Evolutionary conservation across 495 filamentous ascomycete genomes (phyloP), one percentile per base, ranked within the genome.

Genomic region (Penicillium ucsense): DNA sequence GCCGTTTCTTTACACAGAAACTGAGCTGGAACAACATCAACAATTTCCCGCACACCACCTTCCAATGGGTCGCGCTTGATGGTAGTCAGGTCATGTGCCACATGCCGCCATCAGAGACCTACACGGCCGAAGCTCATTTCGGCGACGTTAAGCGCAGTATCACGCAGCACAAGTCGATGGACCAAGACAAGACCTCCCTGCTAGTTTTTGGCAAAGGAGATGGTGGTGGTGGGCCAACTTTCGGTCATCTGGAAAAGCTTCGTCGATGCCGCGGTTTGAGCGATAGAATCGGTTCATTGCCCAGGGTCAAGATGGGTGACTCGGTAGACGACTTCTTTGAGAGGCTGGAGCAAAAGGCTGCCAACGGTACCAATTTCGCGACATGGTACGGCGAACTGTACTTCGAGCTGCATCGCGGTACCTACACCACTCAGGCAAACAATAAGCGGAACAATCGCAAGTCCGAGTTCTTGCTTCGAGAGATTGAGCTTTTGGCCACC

Each of bases 321-420:
- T 89, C 87, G 2, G 92, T 96, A n/a, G 92, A 98, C 50, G 88
- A 95, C 54, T 98, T 96, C 72, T 98, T 95, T 56, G 85, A 82
- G 47, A 75, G 72, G 40, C 72, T 98, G 5, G 87, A 95, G 67
- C 76, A 81, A 56, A 85, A 81, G 52, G 75, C 68, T 32, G 73
- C 76, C 35, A 76, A 83, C 37, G 89, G 87, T 8, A 79, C 80
- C 1, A 73, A 88, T n/a, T 83, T 95, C 35, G 85, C 86, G 30
- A 96, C 92, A 0, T 98, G 92, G 92, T 95, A 95, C 59, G 92
- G 92, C 30, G 92, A 98, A 70, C 79, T 98, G 20, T 98, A 98
- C 63, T 91, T 98, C 56, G 92, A 98, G 66, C 76, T 97, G 28
- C 92, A 98, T 60, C 84, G 92, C 43, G 92, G 92, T 43, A 95